Base-by-base conservation (phyloP, 176 grass and related monocot genomes). In the Triticum dicoccoides region DNA sequence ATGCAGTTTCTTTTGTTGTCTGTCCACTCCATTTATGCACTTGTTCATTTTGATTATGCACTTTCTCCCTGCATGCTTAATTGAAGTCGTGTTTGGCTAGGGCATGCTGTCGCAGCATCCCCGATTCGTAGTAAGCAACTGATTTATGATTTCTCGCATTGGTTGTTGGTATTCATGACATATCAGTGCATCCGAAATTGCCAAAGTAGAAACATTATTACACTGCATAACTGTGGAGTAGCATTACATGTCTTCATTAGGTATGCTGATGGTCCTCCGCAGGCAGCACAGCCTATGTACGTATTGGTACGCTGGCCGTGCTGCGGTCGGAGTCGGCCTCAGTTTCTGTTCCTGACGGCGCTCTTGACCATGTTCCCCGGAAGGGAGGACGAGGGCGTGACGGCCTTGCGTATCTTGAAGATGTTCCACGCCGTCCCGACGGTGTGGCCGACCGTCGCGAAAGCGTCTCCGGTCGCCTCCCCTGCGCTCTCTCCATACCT, bases 391-490 rank as follows among this genome's bases (percentile, higher is more conserved):
- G 91, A 94, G 3, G 97, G 97, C 0, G 65, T 91, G 69, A 96
- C 78, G 59, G 94, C 94, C 91, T 98, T 96, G 51, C 94, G 81
- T 64, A 98, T 91, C 86, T 94, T 96, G 90, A 96, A 98, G 29
- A 96, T 20, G 90, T 98, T 98, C 94, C 94, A 98, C 4, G 97
- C 97, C 39, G 97, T 96, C 24, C 97, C 97, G 9, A 98, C 86
- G 56, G 91, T 87, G 80, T 98, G 93, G 11, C 94, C 92, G 29
- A 92, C 90, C 9, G 96, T 87, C 12, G 93, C 96, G 71, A 98
- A 98, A 30, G 86, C 94, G 64, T 98, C 94, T 15, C 89, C 62
- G 0, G 96, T 98, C 51, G 94, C 90, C 72, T 94, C 90, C 56
- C 97, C 92, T 10, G 94, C 97, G 27, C 66, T 88, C 30, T 96